phyloP scores from a whole-genome alignment of 2,329 filamentous ascomycete genomes.

The Leptographium lundbergii region DNA sequence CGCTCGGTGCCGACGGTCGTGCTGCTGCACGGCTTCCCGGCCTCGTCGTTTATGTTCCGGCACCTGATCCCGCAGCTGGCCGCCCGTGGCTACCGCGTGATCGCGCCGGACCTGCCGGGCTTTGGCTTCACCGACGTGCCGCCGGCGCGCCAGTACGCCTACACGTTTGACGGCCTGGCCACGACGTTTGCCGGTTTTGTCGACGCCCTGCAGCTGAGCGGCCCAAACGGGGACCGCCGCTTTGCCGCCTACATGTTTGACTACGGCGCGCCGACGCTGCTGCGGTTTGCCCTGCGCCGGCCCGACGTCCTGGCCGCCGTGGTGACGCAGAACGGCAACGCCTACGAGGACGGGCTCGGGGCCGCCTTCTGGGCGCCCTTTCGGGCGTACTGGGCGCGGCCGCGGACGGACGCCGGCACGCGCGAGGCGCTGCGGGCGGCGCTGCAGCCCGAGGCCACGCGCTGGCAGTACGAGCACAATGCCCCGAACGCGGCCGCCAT shows the following conservation, averaged over 20 bases:
- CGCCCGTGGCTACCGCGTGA: constrained; percentile 22
- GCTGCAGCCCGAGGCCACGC: constrained; percentile 25
- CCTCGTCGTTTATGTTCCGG: constrained; percentile 30
- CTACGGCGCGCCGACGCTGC: constrained; percentile 44
- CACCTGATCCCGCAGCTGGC: constrained; percentile 30
- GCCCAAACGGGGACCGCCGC: constrained; percentile 15
- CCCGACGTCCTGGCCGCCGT: constrained; percentile 37
- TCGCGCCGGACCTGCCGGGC: constrained; percentile 47
- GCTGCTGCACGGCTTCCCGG: constrained; percentile 32
- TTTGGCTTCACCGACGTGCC: constrained; percentile 44
- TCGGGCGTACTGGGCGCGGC: constrained; percentile 29
- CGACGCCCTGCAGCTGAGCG: constrained; percentile 27
- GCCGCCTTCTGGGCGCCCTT: constrained; percentile 36
- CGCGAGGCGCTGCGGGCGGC: constrained; percentile 22
- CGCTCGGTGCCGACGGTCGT: too few relatives aligned
- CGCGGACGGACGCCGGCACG: constrained; percentile 14
- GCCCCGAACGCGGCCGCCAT: constrained; percentile 20
- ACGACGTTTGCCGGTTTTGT: constrained; percentile 35
- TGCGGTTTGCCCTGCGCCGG: constrained; percentile 37
- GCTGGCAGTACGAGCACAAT: constrained; percentile 31
- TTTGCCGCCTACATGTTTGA: constrained; percentile 50
- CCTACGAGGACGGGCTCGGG: constrained; percentile 42
- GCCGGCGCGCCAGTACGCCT: constrained; percentile 26
- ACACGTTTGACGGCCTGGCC: constrained; percentile 41
- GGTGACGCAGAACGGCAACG: constrained; percentile 48